A percentile compares a stretch with the other conserved stretches of the same genome.
Conservation (phyloP, 257 asterid genomes). For the Jacaranda mimosifolia region DNA sequence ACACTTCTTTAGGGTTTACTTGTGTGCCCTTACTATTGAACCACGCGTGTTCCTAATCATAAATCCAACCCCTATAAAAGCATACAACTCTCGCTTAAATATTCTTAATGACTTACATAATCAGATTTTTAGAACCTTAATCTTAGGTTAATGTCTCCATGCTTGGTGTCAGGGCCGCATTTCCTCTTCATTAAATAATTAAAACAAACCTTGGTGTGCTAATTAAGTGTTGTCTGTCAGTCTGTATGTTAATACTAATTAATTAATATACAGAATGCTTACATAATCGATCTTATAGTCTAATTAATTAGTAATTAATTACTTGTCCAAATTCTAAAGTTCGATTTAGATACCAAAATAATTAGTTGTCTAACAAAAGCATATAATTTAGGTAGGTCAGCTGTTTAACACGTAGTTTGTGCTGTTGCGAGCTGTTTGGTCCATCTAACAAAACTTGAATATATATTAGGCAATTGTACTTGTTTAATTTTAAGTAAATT, state of each 20-base stretch:
- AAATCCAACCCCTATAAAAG: background rate
- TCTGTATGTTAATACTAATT: slow-evolving; percentile 13
- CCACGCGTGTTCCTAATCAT: slow-evolving; percentile 12
- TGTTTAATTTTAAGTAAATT: background rate
- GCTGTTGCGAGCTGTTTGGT: slow-evolving; percentile 51
- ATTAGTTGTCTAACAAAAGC: slow-evolving; percentile 45
- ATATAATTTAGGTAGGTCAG: slow-evolving; percentile 33
- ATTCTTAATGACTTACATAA: slow-evolving; percentile 16
- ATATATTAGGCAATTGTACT: slow-evolving; percentile 11
- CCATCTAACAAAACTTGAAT: slow-evolving; percentile 53
- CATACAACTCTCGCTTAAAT: background rate
- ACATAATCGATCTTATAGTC: slow-evolving; percentile 6
- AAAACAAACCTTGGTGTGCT: background rate
- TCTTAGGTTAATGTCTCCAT: slow-evolving; percentile 48
- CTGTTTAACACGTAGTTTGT: slow-evolving; percentile 29
- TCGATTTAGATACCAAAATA: slow-evolving; percentile 35
- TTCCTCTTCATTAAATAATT: slow-evolving; percentile 13
- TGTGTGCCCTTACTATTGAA: slow-evolving; percentile 32
- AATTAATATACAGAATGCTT: background rate
- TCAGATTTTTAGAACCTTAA: slow-evolving; percentile 39
- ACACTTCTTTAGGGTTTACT: slow-evolving; percentile 32
- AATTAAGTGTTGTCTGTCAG: background rate
- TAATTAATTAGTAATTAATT: slow-evolving; percentile 27
- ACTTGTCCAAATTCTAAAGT: slow-evolving; percentile 29
- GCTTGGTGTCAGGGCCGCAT: slow-evolving; percentile 38